Conservation (phyloP, 192 early-diverging fungal species). For the Ramicandelaber brevisporus region DNA sequence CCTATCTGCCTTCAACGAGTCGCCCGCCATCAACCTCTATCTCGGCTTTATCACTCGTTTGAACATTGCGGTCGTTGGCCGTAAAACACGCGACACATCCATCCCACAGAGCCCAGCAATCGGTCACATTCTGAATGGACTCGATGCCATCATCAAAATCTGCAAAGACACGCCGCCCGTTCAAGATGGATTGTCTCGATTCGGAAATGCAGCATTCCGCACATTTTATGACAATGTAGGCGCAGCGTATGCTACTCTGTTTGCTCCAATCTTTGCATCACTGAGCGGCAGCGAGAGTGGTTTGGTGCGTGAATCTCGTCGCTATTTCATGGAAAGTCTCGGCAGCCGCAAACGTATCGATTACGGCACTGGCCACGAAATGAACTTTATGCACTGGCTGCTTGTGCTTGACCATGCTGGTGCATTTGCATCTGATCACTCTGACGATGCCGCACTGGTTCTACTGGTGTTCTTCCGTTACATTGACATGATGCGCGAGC, state of each 20-base stretch:
- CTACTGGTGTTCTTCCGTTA: conserved; percentile 60
- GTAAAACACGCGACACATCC: conserved; percentile 22
- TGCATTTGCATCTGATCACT: conserved; percentile 19
- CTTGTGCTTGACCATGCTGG: conserved; percentile 54
- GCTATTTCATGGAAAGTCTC: conserved; percentile 67
- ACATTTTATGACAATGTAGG: conserved; percentile 58
- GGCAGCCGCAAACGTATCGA: conserved; percentile 84
- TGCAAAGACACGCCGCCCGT: conserved; percentile 40
- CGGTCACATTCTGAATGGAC: conserved; percentile 25
- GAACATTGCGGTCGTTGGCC: conserved; percentile 45
- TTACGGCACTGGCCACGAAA: conserved; percentile 95
- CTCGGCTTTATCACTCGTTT: conserved; percentile 42
- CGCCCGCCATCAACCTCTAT: conserved; percentile 29
- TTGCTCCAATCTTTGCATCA: conserved; percentile 11
- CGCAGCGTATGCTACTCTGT: conserved; percentile 7
- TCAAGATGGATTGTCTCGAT: conserved; percentile 53
- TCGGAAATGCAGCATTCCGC: conserved; percentile 88
- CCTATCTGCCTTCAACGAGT: conserved; percentile 44
- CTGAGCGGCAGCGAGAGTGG: conserved; percentile 23
- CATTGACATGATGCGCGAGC: conserved; percentile 60
- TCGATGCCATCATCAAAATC: conserved; percentile 35
- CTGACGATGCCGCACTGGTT: conserved; percentile 53
- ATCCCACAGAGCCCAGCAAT: conserved; percentile 21
- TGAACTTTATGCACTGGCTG: conserved; percentile 69
- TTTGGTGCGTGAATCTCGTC: too few relatives aligned